Conservation (phyloP, 768 basidiomycete genomes). For the Leccinum disarticulatum region DNA sequence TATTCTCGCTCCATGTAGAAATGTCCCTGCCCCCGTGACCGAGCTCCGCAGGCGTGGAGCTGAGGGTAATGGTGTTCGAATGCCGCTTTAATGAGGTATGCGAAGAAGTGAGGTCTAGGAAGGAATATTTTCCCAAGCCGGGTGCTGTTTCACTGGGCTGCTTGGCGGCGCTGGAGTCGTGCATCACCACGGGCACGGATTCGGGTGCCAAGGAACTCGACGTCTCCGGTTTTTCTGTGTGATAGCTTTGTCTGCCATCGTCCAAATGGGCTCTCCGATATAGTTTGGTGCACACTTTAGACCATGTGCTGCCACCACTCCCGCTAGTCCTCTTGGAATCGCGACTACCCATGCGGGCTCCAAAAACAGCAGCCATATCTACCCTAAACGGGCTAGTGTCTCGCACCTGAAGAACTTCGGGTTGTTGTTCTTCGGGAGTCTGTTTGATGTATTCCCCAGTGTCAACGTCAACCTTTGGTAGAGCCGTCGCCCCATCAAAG, state of each 20-base stretch:
- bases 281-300: conserved; percentile 30
- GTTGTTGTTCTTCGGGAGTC: conserved; percentile 6
- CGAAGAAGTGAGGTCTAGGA: conserved; percentile 33
- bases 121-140: conserved; percentile 34
- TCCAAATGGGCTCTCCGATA: conserved; percentile 33
- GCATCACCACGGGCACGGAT: conserved; percentile 33
- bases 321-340: conserved; percentile 25
- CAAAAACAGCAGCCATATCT: conserved; percentile 37
- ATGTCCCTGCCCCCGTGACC: conserved; percentile 19
- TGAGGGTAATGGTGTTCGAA: conserved; percentile 29
- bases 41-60: conserved; percentile 27
- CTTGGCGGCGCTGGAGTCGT: conserved; percentile 16
- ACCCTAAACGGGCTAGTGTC: conserved; percentile 48
- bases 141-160: conserved; percentile 24
- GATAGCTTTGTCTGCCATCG: conserved; percentile 25
- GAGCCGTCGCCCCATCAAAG: neutral
- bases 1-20: conserved; percentile 19
- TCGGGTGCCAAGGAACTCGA: conserved; percentile 29
- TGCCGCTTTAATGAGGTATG: conserved; percentile 22
- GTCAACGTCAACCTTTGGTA: conserved; percentile 5
- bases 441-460: conserved; percentile 8
- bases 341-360: conserved; percentile 14
- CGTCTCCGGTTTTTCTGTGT: conserved; percentile 18
- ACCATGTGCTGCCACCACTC: conserved; percentile 30
- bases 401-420: conserved; percentile 36